Conservation (phyloP, 1,284 basidiomycete species). For the Ustilago tritici region DNA sequence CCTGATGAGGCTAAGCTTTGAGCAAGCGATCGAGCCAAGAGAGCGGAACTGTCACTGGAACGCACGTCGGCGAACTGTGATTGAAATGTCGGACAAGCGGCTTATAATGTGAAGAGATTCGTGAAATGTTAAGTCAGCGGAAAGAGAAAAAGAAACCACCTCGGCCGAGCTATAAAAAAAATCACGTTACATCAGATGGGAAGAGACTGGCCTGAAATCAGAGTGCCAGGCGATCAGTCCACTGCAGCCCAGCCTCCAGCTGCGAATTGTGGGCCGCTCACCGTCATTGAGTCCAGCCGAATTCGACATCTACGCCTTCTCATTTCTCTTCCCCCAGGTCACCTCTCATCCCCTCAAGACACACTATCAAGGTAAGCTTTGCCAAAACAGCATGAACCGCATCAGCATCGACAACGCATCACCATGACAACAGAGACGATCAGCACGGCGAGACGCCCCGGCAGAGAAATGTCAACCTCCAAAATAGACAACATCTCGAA, state of each 20-base stretch:
- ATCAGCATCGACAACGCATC: slow-evolving; percentile 15
- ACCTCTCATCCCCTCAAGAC: slow-evolving; percentile 54
- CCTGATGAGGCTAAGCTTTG: not conserved
- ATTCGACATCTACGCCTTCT: slow-evolving; percentile 29
- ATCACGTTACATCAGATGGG: too few species aligned
- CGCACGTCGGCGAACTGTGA: not conserved
- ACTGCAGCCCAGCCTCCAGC: not conserved
- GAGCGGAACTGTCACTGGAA: not conserved
- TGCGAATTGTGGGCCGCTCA: slow-evolving; percentile 3
- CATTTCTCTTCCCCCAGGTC: slow-evolving; percentile 41
- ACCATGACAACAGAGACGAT: slow-evolving; percentile 22
- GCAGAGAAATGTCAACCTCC: slow-evolving; percentile 1
- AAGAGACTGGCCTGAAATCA: not conserved
- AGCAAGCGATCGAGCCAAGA: not conserved
- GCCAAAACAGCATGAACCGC: slow-evolving; percentile 25
- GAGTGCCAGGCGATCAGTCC: not conserved
- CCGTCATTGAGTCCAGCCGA: slow-evolving; percentile 20
- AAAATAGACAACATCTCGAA: not conserved
- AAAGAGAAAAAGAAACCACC: too few species aligned
- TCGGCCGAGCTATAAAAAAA: too few species aligned
- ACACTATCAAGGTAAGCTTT: slow-evolving; percentile 49
- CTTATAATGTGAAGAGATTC: too few species aligned
- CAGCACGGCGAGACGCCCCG: not conserved
- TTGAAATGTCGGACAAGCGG: too few species aligned
- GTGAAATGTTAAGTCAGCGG: too few species aligned